A percentile compares a stretch with the other conserved stretches of the same genome.
Conservation (phyloP, 169 alveolate genomes). For the Plasmodium gallinaceum region DNA sequence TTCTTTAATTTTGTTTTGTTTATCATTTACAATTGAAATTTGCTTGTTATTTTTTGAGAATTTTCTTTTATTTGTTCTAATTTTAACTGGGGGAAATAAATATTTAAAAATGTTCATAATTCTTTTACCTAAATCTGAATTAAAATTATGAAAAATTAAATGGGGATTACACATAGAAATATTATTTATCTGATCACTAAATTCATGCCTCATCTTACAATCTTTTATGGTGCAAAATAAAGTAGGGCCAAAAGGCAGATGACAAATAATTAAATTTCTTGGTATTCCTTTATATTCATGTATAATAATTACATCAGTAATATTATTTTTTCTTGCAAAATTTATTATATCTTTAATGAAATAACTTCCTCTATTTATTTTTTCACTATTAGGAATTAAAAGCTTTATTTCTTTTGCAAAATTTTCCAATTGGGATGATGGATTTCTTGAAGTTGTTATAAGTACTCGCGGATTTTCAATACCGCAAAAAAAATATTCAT, state of each 20-base stretch:
- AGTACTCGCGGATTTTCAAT: constrained; percentile 95
- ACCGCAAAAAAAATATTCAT: constrained; percentile 92
- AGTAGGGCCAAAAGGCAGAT: constrained; percentile 99
- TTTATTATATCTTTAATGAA: constrained; percentile 95
- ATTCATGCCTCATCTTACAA: constrained; percentile 98
- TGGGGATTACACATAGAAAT: constrained; percentile 97
- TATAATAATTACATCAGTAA: constrained; percentile 93
- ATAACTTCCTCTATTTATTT: constrained; percentile 97
- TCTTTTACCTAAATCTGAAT: constrained; percentile 94
- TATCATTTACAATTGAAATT: neutral
- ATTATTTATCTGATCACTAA: constrained; percentile 95
- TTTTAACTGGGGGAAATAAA: constrained; percentile 92
- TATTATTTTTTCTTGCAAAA: constrained; percentile 94
- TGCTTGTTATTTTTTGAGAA: constrained; percentile 18
- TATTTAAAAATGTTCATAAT: constrained; percentile 93
- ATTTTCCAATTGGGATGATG: constrained; percentile 94
- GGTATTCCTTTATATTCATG: constrained; percentile 95
- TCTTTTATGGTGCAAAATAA: constrained; percentile 96
- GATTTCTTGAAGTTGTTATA: constrained; percentile 97
- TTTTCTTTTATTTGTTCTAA: constrained; percentile 75
- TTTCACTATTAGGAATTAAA: constrained; percentile 95
- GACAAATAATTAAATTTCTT: constrained; percentile 98
- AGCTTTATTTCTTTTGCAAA: constrained; percentile 97
- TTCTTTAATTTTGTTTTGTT: neutral
- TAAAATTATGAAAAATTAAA: constrained; percentile 96